Base-by-base conservation (phyloP, 2,329 filamentous ascomycete species). In the Alternaria solani region DNA sequence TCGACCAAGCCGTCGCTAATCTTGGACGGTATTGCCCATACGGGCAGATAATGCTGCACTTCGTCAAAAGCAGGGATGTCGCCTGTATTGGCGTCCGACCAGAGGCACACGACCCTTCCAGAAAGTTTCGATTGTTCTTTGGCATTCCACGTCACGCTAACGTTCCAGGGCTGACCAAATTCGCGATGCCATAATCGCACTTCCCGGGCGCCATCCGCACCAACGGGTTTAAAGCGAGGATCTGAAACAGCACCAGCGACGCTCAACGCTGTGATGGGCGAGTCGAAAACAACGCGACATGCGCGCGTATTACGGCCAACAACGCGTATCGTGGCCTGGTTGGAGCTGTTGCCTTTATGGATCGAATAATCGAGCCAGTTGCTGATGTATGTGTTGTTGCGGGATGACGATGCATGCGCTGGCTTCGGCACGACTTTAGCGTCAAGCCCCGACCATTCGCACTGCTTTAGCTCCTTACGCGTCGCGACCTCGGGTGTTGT, bases 31-130 rank as follows among this genome's bases (percentile, higher is more conserved):
- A 89, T 89, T 7, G 88, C 88, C 95, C 95, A 99, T 5, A 83
- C 81, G 0, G 95, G 95, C 67, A 89, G 85, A 79, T 89, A 97
- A 75, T 89, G 86, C 67, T 86, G 82, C 49, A 92, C 83, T 79
- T 98, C 94, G 68, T 95, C 91, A 52, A 94, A 86, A 1, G 94
- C 94, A 0, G 94, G 94, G 48, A 98, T 93, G 1, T 84, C 84
- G 4, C 87, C 89, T 36, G 82, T 80, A 72, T 97, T 97, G 44
- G 87, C 89, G 80, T 99, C 95, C 70, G 90, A 93, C 93, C 94
- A 98, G 32, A 91, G 82, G 78, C 95, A 98, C 16, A 89, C 84
- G 1, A 94, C 88, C 34, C 81, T 85, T 1, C 93, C 91, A 64
- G 75, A 76, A 73, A 73, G 67, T 64, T 69, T 75, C 62, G 71